Evolutionary conservation across 2,329 filamentous ascomycete genomes (phyloP), one percentile per base, ranked within the genome.

Genomic region (Epichloe scottii): DNA sequence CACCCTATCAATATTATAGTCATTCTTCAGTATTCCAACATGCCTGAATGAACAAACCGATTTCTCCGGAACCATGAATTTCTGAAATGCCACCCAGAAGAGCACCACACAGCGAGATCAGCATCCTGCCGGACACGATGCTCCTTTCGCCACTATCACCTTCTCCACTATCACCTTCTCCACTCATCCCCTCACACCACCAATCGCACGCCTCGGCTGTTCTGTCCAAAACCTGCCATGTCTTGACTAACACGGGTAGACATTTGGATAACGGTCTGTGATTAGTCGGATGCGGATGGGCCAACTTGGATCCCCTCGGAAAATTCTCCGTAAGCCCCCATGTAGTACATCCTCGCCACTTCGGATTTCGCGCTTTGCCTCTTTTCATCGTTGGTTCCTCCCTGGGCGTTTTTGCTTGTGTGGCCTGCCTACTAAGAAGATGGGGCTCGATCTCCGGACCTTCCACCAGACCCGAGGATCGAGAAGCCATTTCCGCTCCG

Each of bases 381-480:
- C 34, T 38, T 50, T 39, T 12, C 21, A n/a, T 19, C 23, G 21
- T 30, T 30, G 7, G 26, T 3, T 40, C 4, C 4, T 39, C 30
- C 39, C 11, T 30, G 35, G 34, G 26, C 46, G 34, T 41, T 43
- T 26, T 40, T 21, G 37, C 19, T 19, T 39, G 14, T 30, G 33
- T 42, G 21, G 41, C n/a, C n/a, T 40, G 41, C n/a, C n/a, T 40
- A 21, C 50, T 12, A 40, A 40, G 30, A 34, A 35, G 26, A 38
- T 48, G 49, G 54, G 47, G 33, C 50, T 51, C 53, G 55, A 56
- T 56, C 48, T 40, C 49, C 51, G 51, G 51, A 40, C 33, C 44
- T 41, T 43, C 44, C 47, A 19, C 39, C 43, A 43, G 35, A 30
- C 34, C 48, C 51, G 53, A 53, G 35, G 51, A 56, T 56, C 55